A percentile compares a stretch with the other conserved stretches of the same genome.
Conservation (phyloP, 2,329 filamentous ascomycete species). For the Beauveria pseudobassiana region DNA sequence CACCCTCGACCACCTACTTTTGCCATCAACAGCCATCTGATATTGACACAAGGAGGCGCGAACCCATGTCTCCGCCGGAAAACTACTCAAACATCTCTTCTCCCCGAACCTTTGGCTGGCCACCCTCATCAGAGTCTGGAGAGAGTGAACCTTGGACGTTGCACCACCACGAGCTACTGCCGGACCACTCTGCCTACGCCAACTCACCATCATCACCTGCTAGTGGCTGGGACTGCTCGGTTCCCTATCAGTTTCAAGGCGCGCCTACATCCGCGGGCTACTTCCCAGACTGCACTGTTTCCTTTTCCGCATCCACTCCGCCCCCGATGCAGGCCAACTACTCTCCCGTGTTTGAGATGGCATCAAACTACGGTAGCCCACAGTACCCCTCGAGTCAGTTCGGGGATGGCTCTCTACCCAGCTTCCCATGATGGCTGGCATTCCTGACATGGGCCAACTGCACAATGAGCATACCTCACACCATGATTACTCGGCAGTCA, state of each 20-base stretch:
- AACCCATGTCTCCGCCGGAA: constrained; percentile 7
- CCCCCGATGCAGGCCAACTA: constrained; percentile 2
- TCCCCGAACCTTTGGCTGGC: background rate
- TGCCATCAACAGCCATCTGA: background rate
- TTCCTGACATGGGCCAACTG: background rate
- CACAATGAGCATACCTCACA: background rate
- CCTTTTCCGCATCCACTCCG: background rate
- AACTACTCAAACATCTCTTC: background rate
- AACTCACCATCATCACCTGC: background rate
- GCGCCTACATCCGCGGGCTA: background rate
- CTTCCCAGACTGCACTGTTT: background rate
- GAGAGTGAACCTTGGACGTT: constrained; percentile 5
- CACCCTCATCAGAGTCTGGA: background rate
- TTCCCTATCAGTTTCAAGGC: background rate
- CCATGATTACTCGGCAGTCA: background rate
- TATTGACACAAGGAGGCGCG: background rate
- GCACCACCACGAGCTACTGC: background rate
- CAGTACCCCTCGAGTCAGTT: background rate
- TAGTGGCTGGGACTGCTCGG: background rate
- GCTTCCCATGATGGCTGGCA: background rate
- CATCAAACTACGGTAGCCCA: background rate
- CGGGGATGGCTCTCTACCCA: background rate
- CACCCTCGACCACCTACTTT: background rate
- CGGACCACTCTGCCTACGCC: background rate
- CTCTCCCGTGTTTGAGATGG: background rate